Base-by-base conservation (phyloP, 2,329 filamentous ascomycete species). In the Diaporthe amygdali region DNA sequence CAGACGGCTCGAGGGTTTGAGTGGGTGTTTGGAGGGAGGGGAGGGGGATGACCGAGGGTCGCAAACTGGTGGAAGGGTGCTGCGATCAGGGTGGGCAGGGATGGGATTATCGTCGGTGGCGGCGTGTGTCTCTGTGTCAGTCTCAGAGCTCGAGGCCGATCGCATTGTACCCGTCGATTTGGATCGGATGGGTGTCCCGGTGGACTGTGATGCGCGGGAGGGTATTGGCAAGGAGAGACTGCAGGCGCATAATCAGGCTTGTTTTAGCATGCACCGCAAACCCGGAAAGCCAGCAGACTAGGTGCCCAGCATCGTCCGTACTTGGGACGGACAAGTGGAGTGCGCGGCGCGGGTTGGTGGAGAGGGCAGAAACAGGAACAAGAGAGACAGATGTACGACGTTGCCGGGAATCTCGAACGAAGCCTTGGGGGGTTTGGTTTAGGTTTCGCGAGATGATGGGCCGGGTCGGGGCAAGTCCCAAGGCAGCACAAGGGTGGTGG, bases 191-290 rank as follows among this genome's bases (percentile, higher is more conserved):
- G 68, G 70, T 39, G 68, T 32, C 59, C 59, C 59, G 59, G 59
- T 32, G 44, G 34, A 30, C 44, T 37, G 56, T 69, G 51, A 54
- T 47, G 69, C 46, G 69, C 66, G 37, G 56, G 69, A 54, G 25
- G 69, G 66, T 47, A 41, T 56, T 68, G 61, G 64, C 37, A 75
- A 77, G 52, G 30, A 49, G 66, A 46, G 44, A 68, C 55, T 56
- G 71, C 68, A 70, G 47, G 54, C 64, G 68, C 69, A 72, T 71
- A 61, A 51, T 54, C 71, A 61, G 37, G 56, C 49, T 32, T 66
- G 68, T 63, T 71, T 61, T 66, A 71, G 68, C 71, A 71, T 71
- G 51, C 64, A 68, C 66, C 64, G 34, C 68, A 68, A 49, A 61
- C 32, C 54, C 55, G 39, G 44, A 56, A 25, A 55, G 27, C 32